Percentiles rank a stretch among this genome's conserved stretches.
Evolutionary conservation across 208 protist species (phyloP).

Genomic region (Phytomonas sp.): DNA sequence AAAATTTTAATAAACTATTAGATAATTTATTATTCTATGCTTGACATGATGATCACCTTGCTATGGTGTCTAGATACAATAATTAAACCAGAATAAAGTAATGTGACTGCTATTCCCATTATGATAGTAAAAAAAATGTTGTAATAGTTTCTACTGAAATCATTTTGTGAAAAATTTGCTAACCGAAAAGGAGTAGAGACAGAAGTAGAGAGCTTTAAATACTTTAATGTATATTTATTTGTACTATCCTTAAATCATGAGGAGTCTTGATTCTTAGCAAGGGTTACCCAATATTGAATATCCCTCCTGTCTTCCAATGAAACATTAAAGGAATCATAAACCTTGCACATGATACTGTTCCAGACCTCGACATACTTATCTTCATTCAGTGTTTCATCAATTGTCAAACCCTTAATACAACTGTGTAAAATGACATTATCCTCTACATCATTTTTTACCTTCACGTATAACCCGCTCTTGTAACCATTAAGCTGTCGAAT

Average conservation of each 20-base stretch:
- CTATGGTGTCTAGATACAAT: not conserved
- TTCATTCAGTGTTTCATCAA: constrained; percentile 55
- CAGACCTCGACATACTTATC: constrained; percentile 31
- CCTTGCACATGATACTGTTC: constrained; percentile 66
- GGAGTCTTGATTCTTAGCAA: constrained; percentile 15
- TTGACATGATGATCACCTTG: not conserved
- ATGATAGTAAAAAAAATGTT: not conserved
- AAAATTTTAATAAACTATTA: constrained; percentile 1
- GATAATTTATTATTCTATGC: not conserved
- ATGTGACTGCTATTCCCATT: not conserved
- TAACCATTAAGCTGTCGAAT: constrained; percentile 85
- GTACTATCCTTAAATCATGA: constrained; percentile 2
- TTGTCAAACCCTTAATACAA: constrained; percentile 60
- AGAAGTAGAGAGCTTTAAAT: not conserved
- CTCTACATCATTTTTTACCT: constrained; percentile 81
- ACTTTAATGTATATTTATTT: not conserved
- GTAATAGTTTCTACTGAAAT: constrained; percentile 8
- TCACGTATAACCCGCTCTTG: constrained; percentile 85
- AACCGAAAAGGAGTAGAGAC: not conserved
- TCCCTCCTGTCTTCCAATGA: constrained; percentile 32
- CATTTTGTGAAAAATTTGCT: not conserved
- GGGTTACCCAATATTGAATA: constrained; percentile 40
- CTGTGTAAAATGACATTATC: constrained; percentile 86
- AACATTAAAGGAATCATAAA: constrained; percentile 82
- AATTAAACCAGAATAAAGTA: not conserved